Evolutionary conservation across 495 filamentous ascomycete genomes (phyloP).

Genomic region (Elaphomyces granulatus): DNA sequence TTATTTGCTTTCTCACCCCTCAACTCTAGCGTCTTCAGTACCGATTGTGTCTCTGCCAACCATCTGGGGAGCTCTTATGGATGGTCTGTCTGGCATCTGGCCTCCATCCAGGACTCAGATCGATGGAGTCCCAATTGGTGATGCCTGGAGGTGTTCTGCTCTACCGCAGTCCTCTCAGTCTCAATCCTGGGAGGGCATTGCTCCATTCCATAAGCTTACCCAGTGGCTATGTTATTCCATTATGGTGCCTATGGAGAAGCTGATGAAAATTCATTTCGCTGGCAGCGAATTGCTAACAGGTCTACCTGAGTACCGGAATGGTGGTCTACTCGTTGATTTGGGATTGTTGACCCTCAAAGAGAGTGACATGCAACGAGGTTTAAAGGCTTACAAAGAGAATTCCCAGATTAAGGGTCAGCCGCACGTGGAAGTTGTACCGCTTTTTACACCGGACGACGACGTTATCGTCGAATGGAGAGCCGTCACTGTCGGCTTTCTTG

Average conservation of each 20-base stretch:
- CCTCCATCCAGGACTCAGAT: slow-evolving; percentile 77
- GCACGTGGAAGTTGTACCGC: slow-evolving; percentile 50
- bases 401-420: slow-evolving; percentile 60
- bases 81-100: slow-evolving; percentile 80
- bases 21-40: slow-evolving; percentile 71
- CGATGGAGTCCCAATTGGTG: slow-evolving; percentile 76
- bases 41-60: slow-evolving; percentile 85
- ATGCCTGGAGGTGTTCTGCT: slow-evolving; percentile 82
- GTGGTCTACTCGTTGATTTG: slow-evolving; percentile 52
- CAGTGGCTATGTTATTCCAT: slow-evolving; percentile 65
- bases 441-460: slow-evolving; percentile 50
- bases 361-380: slow-evolving; percentile 43
- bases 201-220: slow-evolving; percentile 70
- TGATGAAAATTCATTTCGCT: slow-evolving; percentile 49
- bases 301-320: slow-evolving; percentile 56
- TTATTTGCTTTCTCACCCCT: slow-evolving; percentile 80
- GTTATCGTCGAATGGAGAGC: slow-evolving; percentile 62
- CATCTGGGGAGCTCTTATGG: slow-evolving; percentile 79
- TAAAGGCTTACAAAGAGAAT: slow-evolving; percentile 59
- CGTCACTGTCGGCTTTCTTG: slow-evolving; percentile 50
- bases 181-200: slow-evolving; percentile 80
- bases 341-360: slow-evolving; percentile 47
- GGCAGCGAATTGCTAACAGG: slow-evolving; percentile 50
- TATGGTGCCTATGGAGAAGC: slow-evolving; percentile 52
- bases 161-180: slow-evolving; percentile 62